A percentile compares a stretch with the other conserved stretches of the same genome.
These are phyloP conservation scores for Helicocarpus griseus DNA, from an alignment of 2,329 filamentous ascomycete genomes.

Conservation along the genomic window DNA sequence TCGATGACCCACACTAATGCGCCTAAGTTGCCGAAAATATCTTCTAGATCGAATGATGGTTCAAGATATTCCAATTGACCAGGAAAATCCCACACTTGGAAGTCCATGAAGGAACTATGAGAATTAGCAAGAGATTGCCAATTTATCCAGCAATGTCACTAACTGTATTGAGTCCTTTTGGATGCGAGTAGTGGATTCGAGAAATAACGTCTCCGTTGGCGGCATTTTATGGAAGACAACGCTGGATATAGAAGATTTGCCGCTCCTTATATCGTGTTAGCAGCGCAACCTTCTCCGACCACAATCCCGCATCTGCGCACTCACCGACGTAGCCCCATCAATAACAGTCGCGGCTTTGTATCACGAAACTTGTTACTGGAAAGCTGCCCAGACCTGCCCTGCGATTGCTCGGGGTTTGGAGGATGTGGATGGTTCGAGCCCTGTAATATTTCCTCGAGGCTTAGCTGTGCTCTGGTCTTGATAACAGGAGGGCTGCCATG, in stretches of 20 bases:
- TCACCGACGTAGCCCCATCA: conserved; percentile 94
- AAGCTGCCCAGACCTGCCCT: conserved; percentile 19
- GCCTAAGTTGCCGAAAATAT: conserved; percentile 88
- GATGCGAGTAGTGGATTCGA: conserved; percentile 89
- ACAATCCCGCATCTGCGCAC: conserved; percentile 15
- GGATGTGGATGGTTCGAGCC: conserved; percentile 16
- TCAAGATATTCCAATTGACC: conserved; percentile 91
- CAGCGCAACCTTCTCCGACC: background rate
- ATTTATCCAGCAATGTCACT: conserved; percentile 28
- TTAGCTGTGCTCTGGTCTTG: conserved; percentile 27
- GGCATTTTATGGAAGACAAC: conserved; percentile 99
- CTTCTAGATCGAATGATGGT: conserved; percentile 78
- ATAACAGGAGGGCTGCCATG: conserved; percentile 15
- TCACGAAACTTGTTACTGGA: conserved; percentile 39
- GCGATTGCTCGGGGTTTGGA: conserved; percentile 12
- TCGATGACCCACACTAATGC: conserved; percentile 98
- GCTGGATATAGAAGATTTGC: conserved; percentile 95
- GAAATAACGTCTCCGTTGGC: conserved; percentile 86
- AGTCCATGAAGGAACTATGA: conserved; percentile 91
- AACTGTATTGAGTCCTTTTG: conserved; percentile 94
- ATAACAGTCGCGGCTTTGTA: conserved; percentile 70
- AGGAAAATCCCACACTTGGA: conserved; percentile 96
- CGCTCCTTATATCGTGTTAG: conserved; percentile 55
- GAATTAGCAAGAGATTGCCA: conserved; percentile 3
- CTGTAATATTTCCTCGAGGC: conserved; percentile 26